Conservation (phyloP, 148 eudicot genomes). For the Spergularia marina region DNA sequence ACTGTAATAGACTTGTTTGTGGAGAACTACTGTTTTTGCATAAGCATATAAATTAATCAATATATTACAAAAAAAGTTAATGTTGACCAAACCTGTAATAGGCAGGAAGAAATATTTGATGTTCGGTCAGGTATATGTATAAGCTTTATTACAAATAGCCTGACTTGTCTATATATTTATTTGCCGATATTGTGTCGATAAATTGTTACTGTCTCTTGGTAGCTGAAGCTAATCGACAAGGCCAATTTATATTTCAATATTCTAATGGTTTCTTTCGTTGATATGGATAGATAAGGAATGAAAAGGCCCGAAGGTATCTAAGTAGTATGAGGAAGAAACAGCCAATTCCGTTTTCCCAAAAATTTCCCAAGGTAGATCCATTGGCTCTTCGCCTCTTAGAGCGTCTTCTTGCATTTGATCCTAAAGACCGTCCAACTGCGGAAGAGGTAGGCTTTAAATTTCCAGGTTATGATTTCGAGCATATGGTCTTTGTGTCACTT, state of each 20-base stretch:
- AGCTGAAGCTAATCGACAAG: background rate
- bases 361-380: slow-evolving; percentile 80
- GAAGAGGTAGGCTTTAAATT: slow-evolving; percentile 51
- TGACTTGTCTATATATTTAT: background rate
- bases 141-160: background rate
- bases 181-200: background rate
- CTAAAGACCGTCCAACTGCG: slow-evolving; percentile 80
- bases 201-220: background rate
- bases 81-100: background rate
- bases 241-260: background rate
- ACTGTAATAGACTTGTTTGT: background rate
- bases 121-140: background rate
- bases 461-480: background rate
- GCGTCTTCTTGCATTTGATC: slow-evolving; percentile 96
- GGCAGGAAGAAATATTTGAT: background rate
- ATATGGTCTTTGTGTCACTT: background rate
- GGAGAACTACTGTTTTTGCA: background rate
- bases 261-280: slow-evolving; percentile 25
- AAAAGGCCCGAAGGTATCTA: slow-evolving; percentile 82
- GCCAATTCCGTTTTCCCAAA: slow-evolving; percentile 68
- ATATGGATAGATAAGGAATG: slow-evolving; percentile 70
- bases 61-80: background rate
- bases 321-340: slow-evolving; percentile 72
- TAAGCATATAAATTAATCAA: background rate
- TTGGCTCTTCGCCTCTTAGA: slow-evolving; percentile 83